Conservation (phyloP, 2,329 filamentous ascomycete genomes). For the Ophiostoma ips region DNA sequence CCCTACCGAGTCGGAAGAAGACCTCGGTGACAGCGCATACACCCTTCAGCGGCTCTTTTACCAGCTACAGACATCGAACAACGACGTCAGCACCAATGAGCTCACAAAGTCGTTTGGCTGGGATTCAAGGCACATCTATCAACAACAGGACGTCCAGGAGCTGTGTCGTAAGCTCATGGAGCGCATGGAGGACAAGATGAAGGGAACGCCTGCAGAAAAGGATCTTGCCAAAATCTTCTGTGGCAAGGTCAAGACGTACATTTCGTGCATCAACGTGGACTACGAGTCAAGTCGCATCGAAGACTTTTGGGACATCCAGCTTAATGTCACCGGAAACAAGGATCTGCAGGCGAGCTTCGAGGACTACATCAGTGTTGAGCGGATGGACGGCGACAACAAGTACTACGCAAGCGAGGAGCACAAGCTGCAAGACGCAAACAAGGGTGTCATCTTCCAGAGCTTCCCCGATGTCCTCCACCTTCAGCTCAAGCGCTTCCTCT, state of each 20-base stretch:
- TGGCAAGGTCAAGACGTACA: constrained; percentile 97
- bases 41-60: constrained; percentile 91
- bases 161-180: constrained; percentile 95
- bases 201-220: constrained; percentile 83
- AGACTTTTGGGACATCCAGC: constrained; percentile 97
- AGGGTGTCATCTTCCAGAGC: constrained; percentile 91
- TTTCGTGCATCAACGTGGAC: constrained; percentile 95
- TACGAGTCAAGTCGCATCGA: constrained; percentile 93
- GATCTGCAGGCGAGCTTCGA: constrained; percentile 87
- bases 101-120: constrained; percentile 95
- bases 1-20: constrained; percentile 73
- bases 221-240: constrained; percentile 84
- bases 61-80: constrained; percentile 73
- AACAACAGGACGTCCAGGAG: constrained; percentile 97
- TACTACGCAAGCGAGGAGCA: constrained; percentile 84
- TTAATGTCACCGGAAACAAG: constrained; percentile 91
- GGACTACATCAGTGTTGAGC: constrained; percentile 93
- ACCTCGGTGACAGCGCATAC: constrained; percentile 78
- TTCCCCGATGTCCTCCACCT: constrained; percentile 91
- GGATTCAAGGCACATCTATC: constrained; percentile 95
- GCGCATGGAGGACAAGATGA: constrained; percentile 94
- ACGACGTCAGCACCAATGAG: constrained; percentile 79
- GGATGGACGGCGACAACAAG: constrained; percentile 95
- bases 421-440: constrained; percentile 91
- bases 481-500: constrained; percentile 94